Percentiles rank a stretch among this genome's conserved stretches.
Evolutionary conservation across 176 grass and related monocot species (phyloP).

Genomic region (Calamus simplicifolius): DNA sequence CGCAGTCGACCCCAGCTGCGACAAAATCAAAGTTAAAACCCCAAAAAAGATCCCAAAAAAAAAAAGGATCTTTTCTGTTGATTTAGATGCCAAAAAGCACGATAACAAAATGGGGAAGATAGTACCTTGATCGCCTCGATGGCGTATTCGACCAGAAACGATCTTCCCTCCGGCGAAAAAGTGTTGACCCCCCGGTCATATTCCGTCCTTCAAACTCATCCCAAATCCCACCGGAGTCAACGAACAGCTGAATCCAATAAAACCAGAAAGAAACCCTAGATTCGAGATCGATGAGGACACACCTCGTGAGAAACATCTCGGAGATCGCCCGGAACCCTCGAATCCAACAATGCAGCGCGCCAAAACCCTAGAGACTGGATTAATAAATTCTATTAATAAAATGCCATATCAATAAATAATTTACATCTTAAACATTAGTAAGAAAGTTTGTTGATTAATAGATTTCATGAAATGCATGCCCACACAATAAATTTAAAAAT

Average conservation of each 20-base stretch:
- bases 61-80: too few species aligned
- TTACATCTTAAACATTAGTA: too few species aligned
- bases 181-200: conserved; percentile 87
- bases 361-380: too few species aligned
- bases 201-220: conserved; percentile 41
- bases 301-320: conserved; percentile 95
- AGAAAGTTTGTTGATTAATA: too few species aligned
- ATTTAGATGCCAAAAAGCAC: not conserved
- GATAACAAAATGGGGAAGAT: not conserved
- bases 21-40: conserved; percentile 4
- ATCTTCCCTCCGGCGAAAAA: conserved; percentile 78
- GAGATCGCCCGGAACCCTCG: not conserved
- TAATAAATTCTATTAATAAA: too few species aligned
- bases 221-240: too few species aligned
- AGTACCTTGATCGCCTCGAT: conserved; percentile 90
- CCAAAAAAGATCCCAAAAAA: too few species aligned
- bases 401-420: too few species aligned
- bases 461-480: too few species aligned
- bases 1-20: conserved; percentile 79
- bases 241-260: not conserved
- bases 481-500: too few species aligned
- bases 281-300: not conserved
- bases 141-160: conserved; percentile 94
- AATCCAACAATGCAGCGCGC: too few species aligned
- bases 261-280: too few species aligned